phyloP scores from a whole-genome alignment of 352 stramenopile species.

The Globisporangium mamillatum region DNA sequence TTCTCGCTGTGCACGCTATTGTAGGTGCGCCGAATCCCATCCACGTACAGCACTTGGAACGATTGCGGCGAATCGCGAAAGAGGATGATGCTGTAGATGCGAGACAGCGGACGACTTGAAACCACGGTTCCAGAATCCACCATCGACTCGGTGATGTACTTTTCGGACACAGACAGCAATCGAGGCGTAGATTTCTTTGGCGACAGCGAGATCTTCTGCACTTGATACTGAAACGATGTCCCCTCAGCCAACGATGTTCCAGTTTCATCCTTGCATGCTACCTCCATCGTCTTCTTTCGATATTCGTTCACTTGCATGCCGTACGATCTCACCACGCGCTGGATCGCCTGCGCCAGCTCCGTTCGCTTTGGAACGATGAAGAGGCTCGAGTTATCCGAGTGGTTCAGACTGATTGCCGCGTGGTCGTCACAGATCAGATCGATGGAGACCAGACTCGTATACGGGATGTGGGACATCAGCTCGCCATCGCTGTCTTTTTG shows the following conservation, averaged over 20 bases:
- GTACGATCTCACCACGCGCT: slow-evolving; percentile 69
- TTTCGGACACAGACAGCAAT: slow-evolving; percentile 64
- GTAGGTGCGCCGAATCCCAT: slow-evolving; percentile 71
- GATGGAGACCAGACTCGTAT: slow-evolving; percentile 81
- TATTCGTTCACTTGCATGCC: slow-evolving; percentile 85
- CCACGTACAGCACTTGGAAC: slow-evolving; percentile 76
- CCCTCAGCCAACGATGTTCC: slow-evolving; percentile 24
- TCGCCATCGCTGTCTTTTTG: slow-evolving; percentile 74
- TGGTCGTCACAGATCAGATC: slow-evolving; percentile 78
- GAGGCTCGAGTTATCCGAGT: slow-evolving; percentile 80
- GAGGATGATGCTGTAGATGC: slow-evolving; percentile 70
- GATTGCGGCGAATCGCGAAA: slow-evolving; percentile 56
- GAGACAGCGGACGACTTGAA: slow-evolving; percentile 61
- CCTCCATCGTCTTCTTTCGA: slow-evolving; percentile 74
- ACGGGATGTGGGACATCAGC: slow-evolving; percentile 76
- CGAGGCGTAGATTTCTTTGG: slow-evolving; percentile 36
- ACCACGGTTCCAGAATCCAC: slow-evolving; percentile 54
- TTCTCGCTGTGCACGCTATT: slow-evolving; percentile 63
- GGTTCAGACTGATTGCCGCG: slow-evolving; percentile 68
- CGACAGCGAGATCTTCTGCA: slow-evolving; percentile 52
- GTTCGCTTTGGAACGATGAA: slow-evolving; percentile 66
- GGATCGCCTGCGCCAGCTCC: slow-evolving; percentile 69
- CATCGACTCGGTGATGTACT: slow-evolving; percentile 64
- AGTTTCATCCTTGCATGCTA: slow-evolving; percentile 45
- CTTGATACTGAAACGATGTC: slow-evolving; percentile 69